A percentile compares a stretch with the other conserved stretches of the same genome.
phyloP scores from a whole-genome alignment of 495 filamentous ascomycete species.

The Xylaria nigripes region DNA sequence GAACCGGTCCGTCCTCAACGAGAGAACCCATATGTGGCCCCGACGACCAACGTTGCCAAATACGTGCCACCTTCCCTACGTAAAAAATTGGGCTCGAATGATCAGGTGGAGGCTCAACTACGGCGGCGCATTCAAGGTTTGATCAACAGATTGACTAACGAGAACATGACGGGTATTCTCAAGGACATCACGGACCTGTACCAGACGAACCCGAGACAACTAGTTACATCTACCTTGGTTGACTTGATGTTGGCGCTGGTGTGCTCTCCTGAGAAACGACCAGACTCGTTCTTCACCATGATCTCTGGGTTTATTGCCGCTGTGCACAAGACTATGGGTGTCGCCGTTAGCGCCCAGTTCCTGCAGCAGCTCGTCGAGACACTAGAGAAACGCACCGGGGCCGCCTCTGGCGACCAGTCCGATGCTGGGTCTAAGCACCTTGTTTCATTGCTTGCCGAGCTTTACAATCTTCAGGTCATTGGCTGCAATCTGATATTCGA shows the following conservation, averaged over 20 bases:
- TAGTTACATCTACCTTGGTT: slow-evolving; percentile 72
- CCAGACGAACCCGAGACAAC: slow-evolving; percentile 65
- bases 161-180: slow-evolving; percentile 74
- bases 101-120: slow-evolving; percentile 60
- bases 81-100: slow-evolving; percentile 49
- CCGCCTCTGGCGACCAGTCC: slow-evolving; percentile 38
- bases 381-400: slow-evolving; percentile 48
- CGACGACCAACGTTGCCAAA: slow-evolving; percentile 41
- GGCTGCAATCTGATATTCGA: slow-evolving; percentile 80
- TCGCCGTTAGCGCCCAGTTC: slow-evolving; percentile 78
- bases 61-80: slow-evolving; percentile 87
- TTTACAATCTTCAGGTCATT: slow-evolving; percentile 88
- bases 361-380: slow-evolving; percentile 67
- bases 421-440: slow-evolving; percentile 44
- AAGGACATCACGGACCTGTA: slow-evolving; percentile 77
- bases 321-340: slow-evolving; percentile 75
- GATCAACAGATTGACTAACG: slow-evolving; percentile 86
- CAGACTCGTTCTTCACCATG: slow-evolving; percentile 83
- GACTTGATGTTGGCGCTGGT: slow-evolving; percentile 66
- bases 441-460: slow-evolving; percentile 70
- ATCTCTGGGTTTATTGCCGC: slow-evolving; percentile 86
- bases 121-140: slow-evolving; percentile 77
- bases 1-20: slow-evolving; percentile 23
- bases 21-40: slow-evolving; percentile 48
- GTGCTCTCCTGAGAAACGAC: slow-evolving; percentile 63